These are phyloP conservation scores for Calocybe indica DNA, from an alignment of 768 basidiomycete species.

Conservation along the genomic window DNA sequence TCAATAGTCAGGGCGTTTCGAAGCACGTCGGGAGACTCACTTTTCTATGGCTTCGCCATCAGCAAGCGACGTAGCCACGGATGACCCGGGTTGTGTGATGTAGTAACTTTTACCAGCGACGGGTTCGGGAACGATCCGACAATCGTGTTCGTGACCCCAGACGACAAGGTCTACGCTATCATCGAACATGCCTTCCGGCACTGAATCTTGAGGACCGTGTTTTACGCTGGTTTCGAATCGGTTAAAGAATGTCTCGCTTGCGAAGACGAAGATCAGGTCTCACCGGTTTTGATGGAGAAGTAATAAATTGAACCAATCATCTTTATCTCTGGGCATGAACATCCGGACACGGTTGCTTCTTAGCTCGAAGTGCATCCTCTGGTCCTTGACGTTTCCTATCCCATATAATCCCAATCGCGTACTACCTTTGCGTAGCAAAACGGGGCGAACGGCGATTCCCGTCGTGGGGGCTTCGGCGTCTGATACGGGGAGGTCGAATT, in stretches of 20 bases:
- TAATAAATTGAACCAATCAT: conserved; percentile 93
- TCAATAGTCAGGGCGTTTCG: not conserved
- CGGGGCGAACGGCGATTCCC: conserved; percentile 84
- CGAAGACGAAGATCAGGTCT: conserved; percentile 10
- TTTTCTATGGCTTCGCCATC: conserved; percentile 92
- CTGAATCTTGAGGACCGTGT: conserved; percentile 90
- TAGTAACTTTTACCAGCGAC: conserved; percentile 90
- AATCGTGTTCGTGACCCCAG: conserved; percentile 99
- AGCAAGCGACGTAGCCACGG: conserved; percentile 89
- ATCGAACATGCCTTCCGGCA: conserved; percentile 97
- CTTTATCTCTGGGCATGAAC: conserved; percentile 91
- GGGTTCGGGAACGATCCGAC: conserved; percentile 82
- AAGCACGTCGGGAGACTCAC: conserved; percentile 32
- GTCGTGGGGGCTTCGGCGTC: conserved; percentile 59
- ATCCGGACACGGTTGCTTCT: conserved; percentile 90
- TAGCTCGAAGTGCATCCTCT: conserved; percentile 94
- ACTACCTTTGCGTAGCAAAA: conserved; percentile 85
- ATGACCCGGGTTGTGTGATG: conserved; percentile 93
- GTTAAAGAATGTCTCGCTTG: not conserved
- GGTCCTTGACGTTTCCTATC: conserved; percentile 94
- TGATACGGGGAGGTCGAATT: conserved; percentile 78
- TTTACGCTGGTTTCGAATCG: conserved; percentile 56
- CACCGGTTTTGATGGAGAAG: conserved; percentile 96
- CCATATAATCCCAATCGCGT: conserved; percentile 91
- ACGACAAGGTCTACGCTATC: conserved; percentile 90